phyloP scores from a whole-genome alignment of 192 early-diverging fungal genomes.

The Coemansia furcata region DNA sequence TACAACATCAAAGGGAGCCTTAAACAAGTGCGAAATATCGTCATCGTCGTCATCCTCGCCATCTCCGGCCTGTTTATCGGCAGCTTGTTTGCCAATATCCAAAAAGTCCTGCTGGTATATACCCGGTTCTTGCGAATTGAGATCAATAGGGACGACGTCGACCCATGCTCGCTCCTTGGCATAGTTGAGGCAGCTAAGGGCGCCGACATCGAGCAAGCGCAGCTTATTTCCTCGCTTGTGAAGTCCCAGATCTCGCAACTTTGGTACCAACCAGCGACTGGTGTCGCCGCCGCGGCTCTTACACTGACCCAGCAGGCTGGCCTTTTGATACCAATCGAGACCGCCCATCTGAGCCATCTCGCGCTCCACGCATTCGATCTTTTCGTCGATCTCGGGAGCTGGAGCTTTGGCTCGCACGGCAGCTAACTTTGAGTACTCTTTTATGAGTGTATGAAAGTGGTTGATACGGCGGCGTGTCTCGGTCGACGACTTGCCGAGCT shows the following conservation, averaged over 20 bases:
- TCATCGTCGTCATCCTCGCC: constrained; percentile 40
- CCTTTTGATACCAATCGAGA: constrained; percentile 84
- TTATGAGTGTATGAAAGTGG: constrained; percentile 78
- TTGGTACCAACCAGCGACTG: constrained; percentile 73
- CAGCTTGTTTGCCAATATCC: constrained; percentile 37
- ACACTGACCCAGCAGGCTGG: constrained; percentile 76
- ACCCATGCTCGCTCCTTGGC: constrained; percentile 65
- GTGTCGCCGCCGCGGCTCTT: constrained; percentile 80
- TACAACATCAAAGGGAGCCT: constrained; percentile 64
- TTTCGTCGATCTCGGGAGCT: constrained; percentile 57
- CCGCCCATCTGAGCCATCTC: constrained; percentile 69
- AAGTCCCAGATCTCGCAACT: constrained; percentile 46
- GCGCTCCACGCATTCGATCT: constrained; percentile 10
- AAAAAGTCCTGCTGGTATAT: constrained; percentile 85
- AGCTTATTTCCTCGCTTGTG: constrained; percentile 21
- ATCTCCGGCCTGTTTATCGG: not conserved
- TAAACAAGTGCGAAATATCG: constrained; percentile 21
- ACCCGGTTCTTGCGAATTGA: constrained; percentile 75
- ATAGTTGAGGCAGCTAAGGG: constrained; percentile 76
- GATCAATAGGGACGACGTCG: constrained; percentile 73
- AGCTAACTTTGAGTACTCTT: constrained; percentile 60
- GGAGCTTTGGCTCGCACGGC: constrained; percentile 11
- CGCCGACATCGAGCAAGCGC: constrained; percentile 81
- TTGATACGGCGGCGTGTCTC: constrained; percentile 71
- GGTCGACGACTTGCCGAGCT: constrained; percentile 58